Evolutionary conservation across 1,284 basidiomycete genomes (phyloP).

Genomic region (Boletus albobrunnescens): DNA sequence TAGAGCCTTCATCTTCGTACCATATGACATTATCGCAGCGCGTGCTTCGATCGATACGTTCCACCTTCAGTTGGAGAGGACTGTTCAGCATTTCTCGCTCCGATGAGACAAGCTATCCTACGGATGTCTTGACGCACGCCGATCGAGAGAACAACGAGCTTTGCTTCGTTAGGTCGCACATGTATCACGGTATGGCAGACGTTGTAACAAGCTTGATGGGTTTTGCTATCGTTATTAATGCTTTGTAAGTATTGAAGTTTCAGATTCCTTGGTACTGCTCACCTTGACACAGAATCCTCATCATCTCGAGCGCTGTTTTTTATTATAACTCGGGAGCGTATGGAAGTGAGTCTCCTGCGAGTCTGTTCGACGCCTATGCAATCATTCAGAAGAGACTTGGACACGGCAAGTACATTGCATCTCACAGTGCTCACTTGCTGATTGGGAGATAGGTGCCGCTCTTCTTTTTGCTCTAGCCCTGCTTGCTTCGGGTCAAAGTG

Average conservation of each 20-base stretch:
- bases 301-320: constrained; percentile 71
- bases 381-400: constrained; percentile 68
- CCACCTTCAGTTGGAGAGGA: constrained; percentile 17
- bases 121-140: constrained; percentile 40
- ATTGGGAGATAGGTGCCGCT: constrained; percentile 53
- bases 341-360: constrained; percentile 50
- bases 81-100: constrained; percentile 20
- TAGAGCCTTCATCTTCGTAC: neutral
- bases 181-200: constrained; percentile 74
- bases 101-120: constrained; percentile 20
- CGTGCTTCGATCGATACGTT: constrained; percentile 7
- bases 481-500: constrained; percentile 86
- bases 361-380: constrained; percentile 78
- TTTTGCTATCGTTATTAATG: constrained; percentile 86
- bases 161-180: constrained; percentile 68
- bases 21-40: constrained; percentile 8
- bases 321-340: constrained; percentile 49
- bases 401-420: constrained; percentile 45
- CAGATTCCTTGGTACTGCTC: neutral
- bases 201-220: constrained; percentile 66
- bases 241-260: constrained; percentile 47
- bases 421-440: constrained; percentile 14
- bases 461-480: constrained; percentile 84
- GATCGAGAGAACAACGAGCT: constrained; percentile 65
- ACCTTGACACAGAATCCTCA: constrained; percentile 52